Evolutionary conservation across 768 basidiomycete species (phyloP).

Genomic region (Vishniacozyma victoriae): DNA sequence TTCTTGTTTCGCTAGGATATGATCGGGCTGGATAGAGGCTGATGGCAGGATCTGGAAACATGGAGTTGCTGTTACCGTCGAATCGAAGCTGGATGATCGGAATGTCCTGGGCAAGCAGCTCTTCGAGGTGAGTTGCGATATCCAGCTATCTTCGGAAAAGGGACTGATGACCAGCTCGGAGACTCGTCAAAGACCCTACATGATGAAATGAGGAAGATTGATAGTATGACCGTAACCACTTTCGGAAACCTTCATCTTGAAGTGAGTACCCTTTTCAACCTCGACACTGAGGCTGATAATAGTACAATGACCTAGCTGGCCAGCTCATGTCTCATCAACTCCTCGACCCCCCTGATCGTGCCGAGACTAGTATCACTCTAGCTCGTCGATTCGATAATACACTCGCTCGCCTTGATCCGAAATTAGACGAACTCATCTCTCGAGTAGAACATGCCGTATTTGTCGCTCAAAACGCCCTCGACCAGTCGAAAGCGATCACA

Average conservation of each 20-base stretch:
- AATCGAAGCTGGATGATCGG: constrained; percentile 27
- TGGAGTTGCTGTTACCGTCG: constrained; percentile 24
- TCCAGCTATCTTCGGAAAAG: not conserved
- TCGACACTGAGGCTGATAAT: not conserved
- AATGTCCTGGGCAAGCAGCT: constrained; percentile 23
- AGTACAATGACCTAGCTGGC: not conserved
- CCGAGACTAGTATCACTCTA: not conserved
- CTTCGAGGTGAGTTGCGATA: constrained; percentile 20
- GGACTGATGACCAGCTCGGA: constrained; percentile 27
- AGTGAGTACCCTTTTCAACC: constrained; percentile 10
- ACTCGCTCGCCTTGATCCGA: not conserved
- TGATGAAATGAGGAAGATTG: constrained; percentile 32
- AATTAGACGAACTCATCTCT: not conserved
- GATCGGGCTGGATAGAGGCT: not conserved
- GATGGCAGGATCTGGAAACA: constrained; percentile 34
- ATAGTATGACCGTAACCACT: constrained; percentile 30
- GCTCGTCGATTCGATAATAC: not conserved
- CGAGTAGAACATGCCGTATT: not conserved
- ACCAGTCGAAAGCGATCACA: constrained; percentile 10
- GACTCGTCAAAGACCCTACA: constrained; percentile 32
- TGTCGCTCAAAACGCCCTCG: constrained; percentile 13
- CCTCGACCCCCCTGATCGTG: not conserved
- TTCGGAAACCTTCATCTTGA: constrained; percentile 41
- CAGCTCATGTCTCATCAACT: constrained; percentile 11
- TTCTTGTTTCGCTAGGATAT: not conserved